A percentile compares a stretch with the other conserved stretches of the same genome.
These are phyloP conservation scores for Scheffersomyces parashehatae DNA, from an alignment of 1,139 yeast species.

Conservation along the genomic window DNA sequence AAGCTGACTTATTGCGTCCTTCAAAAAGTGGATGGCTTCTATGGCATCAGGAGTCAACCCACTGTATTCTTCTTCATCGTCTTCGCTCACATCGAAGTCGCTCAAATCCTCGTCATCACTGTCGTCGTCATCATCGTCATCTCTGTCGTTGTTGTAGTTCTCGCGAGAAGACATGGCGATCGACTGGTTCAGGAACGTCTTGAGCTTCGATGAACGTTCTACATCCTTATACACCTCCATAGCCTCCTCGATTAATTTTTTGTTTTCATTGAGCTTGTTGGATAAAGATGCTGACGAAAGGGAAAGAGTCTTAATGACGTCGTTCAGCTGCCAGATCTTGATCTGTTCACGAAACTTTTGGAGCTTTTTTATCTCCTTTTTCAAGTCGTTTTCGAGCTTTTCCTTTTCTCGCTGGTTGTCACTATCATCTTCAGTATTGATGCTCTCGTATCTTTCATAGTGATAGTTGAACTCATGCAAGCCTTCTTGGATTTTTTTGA, in stretches of 20 bases:
- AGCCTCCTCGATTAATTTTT: conserved; percentile 47
- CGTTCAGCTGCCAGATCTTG: conserved; percentile 40
- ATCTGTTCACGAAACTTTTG: conserved; percentile 31
- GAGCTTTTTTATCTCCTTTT: conserved; percentile 28
- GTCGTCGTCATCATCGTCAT: conserved; percentile 17
- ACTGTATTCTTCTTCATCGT: conserved; percentile 17
- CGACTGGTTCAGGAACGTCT: conserved; percentile 48
- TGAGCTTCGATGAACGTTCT: conserved; percentile 46
- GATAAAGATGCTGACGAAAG: conserved; percentile 13
- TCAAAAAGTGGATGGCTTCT: conserved; percentile 24
- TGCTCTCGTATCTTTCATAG: conserved; percentile 42
- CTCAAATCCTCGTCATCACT: conserved; percentile 10
- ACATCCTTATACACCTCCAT: conserved; percentile 52
- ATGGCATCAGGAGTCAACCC: conserved; percentile 36
- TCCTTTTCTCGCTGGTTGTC: conserved; percentile 28
- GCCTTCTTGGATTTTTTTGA: conserved; percentile 30
- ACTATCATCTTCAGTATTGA: conserved; percentile 30
- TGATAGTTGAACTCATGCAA: conserved; percentile 40
- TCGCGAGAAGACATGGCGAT: conserved; percentile 48
- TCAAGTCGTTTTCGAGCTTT: conserved; percentile 27
- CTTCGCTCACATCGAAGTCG: conserved; percentile 13
- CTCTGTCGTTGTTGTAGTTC: conserved; percentile 22
- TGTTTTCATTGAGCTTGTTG: conserved; percentile 40
- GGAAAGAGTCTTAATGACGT: conserved; percentile 30
- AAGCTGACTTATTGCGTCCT: conserved; percentile 12